A percentile compares a stretch with the other conserved stretches of the same genome.
phyloP scores from a whole-genome alignment of 495 filamentous ascomycete genomes.

The Astrothelium macrocarpum region DNA sequence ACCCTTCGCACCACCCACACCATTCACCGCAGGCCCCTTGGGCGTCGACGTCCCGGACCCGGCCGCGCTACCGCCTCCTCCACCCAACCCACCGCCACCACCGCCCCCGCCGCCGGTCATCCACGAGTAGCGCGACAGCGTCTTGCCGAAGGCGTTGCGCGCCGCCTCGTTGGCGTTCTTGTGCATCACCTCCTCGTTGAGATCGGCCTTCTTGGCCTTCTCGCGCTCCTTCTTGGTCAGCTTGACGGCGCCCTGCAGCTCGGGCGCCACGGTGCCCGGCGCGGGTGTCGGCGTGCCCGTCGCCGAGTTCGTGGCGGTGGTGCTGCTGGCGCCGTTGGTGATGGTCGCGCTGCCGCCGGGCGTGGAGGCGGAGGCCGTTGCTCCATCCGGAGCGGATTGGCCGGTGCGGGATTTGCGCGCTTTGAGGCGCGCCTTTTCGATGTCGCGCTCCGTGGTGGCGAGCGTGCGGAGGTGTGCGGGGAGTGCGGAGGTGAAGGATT shows the following conservation, averaged over 20 bases:
- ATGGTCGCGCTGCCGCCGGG: constrained; percentile 1
- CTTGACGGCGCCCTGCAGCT: constrained; percentile 24
- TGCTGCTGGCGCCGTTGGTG: constrained; percentile 16
- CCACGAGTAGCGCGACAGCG: constrained; percentile 29
- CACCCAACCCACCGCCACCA: constrained; percentile 1
- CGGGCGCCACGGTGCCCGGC: constrained; percentile 35
- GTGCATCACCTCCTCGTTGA: constrained; percentile 28
- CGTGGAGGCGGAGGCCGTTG: constrained; percentile 28
- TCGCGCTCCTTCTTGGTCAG: constrained; percentile 47
- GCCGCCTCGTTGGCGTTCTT: constrained; percentile 29
- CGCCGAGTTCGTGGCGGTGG: not conserved
- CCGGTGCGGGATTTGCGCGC: constrained; percentile 36
- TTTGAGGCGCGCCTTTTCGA: constrained; percentile 42
- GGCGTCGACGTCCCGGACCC: constrained; percentile 25
- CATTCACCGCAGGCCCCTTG: not conserved
- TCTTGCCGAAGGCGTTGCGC: constrained; percentile 26
- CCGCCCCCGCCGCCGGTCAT: constrained; percentile 22
- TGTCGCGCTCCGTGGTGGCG: constrained; percentile 24
- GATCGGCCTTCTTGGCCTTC: constrained; percentile 43
- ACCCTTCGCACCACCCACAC: not conserved
- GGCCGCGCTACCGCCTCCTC: not conserved
- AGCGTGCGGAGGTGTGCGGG: constrained; percentile 20
- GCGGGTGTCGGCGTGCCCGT: constrained; percentile 26
- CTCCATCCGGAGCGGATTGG: constrained; percentile 7
- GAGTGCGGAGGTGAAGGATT: constrained; percentile 21